Evolutionary conservation across 208 protist genomes (phyloP).

Genomic region (Trypanosoma platydactyli): DNA sequence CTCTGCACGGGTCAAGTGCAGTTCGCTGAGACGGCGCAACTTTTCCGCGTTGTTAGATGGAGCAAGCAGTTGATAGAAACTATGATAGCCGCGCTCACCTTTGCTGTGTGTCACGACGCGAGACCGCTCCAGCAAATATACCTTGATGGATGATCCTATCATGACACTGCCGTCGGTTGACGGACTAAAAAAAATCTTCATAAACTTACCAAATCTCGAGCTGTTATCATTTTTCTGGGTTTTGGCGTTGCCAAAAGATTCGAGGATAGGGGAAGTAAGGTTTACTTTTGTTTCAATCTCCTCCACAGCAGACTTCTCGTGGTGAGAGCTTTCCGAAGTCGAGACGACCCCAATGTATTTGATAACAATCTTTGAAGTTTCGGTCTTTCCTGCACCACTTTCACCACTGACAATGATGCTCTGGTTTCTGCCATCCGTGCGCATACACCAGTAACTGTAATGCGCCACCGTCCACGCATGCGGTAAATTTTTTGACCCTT

Average conservation of each 20-base stretch:
- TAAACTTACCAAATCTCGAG: conserved; percentile 57
- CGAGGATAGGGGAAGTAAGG: conserved; percentile 41
- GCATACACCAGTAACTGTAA: conserved; percentile 43
- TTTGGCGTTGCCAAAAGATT: conserved; percentile 66
- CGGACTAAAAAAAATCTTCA: conserved; percentile 38
- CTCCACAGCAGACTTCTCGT: conserved; percentile 18
- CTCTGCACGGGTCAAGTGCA: conserved; percentile 20
- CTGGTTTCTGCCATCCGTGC: conserved; percentile 30
- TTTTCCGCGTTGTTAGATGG: conserved; percentile 13
- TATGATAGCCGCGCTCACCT: conserved; percentile 84
- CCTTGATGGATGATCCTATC: conserved; percentile 32
- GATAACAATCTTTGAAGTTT: conserved; percentile 42
- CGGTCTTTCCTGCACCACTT: conserved; percentile 48
- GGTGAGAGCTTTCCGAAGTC: conserved; percentile 13
- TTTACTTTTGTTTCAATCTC: conserved; percentile 35
- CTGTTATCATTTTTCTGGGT: conserved; percentile 59
- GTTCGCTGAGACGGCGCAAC: not conserved
- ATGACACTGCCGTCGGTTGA: conserved; percentile 18
- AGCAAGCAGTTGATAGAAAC: conserved; percentile 84
- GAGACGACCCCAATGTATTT: conserved; percentile 39
- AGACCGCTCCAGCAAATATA: conserved; percentile 57
- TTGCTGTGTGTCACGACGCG: conserved; percentile 44
- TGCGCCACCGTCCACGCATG: conserved; percentile 45
- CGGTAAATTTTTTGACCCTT: conserved; percentile 25
- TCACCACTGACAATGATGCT: conserved; percentile 53